Evolutionary conservation across 495 filamentous ascomycete genomes (phyloP), one percentile per base, ranked within the genome.

Genomic region (Mytilinidion resinicola): DNA sequence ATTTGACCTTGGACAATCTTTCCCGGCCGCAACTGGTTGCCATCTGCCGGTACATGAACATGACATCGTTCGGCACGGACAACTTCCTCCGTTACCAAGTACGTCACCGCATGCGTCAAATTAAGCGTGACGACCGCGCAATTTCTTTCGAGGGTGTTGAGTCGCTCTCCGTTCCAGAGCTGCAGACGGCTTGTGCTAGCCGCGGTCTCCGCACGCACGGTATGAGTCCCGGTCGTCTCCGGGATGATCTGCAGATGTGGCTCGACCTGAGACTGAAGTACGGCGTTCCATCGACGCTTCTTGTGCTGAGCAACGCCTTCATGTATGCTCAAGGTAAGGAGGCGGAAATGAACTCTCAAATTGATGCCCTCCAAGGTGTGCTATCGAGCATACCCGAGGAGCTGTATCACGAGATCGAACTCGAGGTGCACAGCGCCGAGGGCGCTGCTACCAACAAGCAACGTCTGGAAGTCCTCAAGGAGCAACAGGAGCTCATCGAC

Each of bases 391-490:
- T 99, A 59, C 93, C 93, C 4, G 93, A 99, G 74, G 93, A 99
- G 72, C 82, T 99, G 39, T 97, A 93, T 86, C 93, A 99, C 77
- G 93, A 99, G 76, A 96, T 97, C 60, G 93, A 99, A 73, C 86
- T 99, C 34, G 95, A 97, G 77, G 91, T 97, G 25, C 90, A 97
- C 78, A 95, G 86, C 56, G 90, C 91, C 48, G 93, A 99, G 76
- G 93, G 93, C 56, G 93, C 91, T 10, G 95, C 93, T 51, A 99
- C 95, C 54, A 99, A 99, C 81, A 95, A 91, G 78, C 93, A 99
- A 76, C 87, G 93, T 68, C 83, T 99, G n/a, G 93, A 99, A 79
- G 93, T 99, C 8, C 80, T 99, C 66, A 95, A 90, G 82, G 93
- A 99, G 77, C 93, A 99, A 76, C 89, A 99, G 69, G 93, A 97